Evolutionary conservation across 352 stramenopile genomes (phyloP).

Genomic region (Pythium aquatile): DNA sequence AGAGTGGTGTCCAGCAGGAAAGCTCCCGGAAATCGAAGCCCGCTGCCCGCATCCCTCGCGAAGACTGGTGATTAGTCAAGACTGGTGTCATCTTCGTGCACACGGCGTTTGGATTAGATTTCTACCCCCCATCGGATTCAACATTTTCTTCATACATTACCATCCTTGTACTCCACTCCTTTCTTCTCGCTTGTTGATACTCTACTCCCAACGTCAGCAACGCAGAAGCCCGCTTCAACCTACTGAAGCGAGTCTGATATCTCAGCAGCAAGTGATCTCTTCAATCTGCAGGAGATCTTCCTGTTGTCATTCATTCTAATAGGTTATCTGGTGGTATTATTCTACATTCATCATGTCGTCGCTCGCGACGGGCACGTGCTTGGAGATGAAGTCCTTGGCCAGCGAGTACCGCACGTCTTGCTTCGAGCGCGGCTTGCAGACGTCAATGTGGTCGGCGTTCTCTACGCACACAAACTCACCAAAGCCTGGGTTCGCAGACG

Average conservation of each 20-base stretch:
- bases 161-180: conserved; percentile 20
- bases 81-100: neutral
- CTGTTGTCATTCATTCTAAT: too few species aligned
- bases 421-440: conserved; percentile 69
- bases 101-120: conserved; percentile 21
- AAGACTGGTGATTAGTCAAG: neutral
- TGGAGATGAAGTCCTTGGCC: conserved; percentile 56
- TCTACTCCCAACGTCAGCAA: too few species aligned
- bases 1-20: neutral
- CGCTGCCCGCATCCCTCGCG: neutral
- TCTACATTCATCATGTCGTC: conserved; percentile 22
- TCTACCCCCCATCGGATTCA: conserved; percentile 9
- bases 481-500: conserved; percentile 74
- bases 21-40: neutral
- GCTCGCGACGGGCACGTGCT: conserved; percentile 14
- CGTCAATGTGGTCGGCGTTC: conserved; percentile 66
- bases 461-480: conserved; percentile 60
- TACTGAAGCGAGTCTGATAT: neutral
- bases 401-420: conserved; percentile 62
- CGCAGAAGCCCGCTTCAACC: neutral
- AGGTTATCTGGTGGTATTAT: conserved; percentile 1
- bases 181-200: neutral
- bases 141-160: conserved; percentile 27
- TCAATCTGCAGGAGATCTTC: neutral
- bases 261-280: neutral